phyloP scores from a whole-genome alignment of 2,329 filamentous ascomycete genomes.

The Calonectria multiphialidica region DNA sequence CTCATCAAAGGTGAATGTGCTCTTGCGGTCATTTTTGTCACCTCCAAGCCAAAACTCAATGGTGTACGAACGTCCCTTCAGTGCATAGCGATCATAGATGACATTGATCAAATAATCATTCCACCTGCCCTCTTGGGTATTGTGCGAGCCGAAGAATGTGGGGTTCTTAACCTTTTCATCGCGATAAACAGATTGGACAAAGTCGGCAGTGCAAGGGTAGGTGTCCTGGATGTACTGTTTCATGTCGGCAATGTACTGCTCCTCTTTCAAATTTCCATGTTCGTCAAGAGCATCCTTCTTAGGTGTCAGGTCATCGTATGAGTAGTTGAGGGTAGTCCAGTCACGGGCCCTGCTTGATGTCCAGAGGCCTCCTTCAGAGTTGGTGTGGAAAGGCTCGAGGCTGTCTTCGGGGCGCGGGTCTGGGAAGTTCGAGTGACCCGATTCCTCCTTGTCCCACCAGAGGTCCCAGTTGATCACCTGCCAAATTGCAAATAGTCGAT shows the following conservation, averaged over 20 bases:
- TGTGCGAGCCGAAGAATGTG: not conserved
- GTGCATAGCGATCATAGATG: not conserved
- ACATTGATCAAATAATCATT: not conserved
- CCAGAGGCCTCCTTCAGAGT: not conserved
- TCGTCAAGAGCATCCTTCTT: not conserved
- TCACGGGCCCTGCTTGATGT: conserved; percentile 1
- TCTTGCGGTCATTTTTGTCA: not conserved
- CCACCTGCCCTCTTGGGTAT: not conserved
- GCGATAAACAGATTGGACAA: not conserved
- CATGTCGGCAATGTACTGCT: not conserved
- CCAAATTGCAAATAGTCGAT: conserved; percentile 26
- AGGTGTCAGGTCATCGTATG: not conserved
- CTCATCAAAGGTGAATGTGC: not conserved
- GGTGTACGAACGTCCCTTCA: conserved; percentile 22
- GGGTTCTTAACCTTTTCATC: not conserved
- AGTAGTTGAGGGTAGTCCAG: conserved; percentile 3
- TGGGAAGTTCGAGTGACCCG: not conserved
- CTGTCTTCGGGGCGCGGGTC: not conserved
- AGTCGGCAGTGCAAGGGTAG: not conserved
- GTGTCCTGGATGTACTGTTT: not conserved
- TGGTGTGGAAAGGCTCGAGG: conserved; percentile 25
- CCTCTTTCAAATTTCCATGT: not conserved
- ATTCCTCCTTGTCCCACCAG: conserved; percentile 20
- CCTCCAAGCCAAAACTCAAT: conserved; percentile 31
- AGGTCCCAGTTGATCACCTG: conserved; percentile 20